phyloP scores from a whole-genome alignment of 148 eudicot genomes.

The Heliosperma pusillum region DNA sequence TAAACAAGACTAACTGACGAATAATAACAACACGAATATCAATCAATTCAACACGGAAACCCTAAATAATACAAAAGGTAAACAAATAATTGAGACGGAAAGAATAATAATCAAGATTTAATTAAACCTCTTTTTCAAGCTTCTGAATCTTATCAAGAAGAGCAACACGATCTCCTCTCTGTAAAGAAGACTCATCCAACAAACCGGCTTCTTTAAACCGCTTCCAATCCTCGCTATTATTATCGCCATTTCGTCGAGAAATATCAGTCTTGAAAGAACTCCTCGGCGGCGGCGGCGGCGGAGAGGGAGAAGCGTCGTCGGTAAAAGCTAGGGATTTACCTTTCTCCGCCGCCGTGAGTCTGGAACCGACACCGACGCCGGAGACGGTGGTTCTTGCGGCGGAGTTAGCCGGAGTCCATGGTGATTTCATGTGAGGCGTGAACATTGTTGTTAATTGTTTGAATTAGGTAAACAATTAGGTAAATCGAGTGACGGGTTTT shows the following conservation, averaged over 20 bases:
- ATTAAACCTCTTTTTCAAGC: conserved; percentile 65
- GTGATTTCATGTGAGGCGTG: conserved; percentile 49
- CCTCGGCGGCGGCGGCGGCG: conserved; percentile 52
- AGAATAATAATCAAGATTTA: background rate
- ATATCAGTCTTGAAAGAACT: conserved; percentile 30
- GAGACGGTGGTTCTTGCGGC: conserved; percentile 27
- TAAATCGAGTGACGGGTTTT: no score
- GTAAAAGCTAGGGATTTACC: conserved; percentile 51
- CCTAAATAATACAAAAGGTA: no score
- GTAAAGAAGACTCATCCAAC: conserved; percentile 55
- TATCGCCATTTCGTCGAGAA: conserved; percentile 3
- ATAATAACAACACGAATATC: no score
- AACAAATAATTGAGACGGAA: background rate
- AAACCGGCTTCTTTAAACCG: conserved; percentile 76
- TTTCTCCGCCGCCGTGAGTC: conserved; percentile 30
- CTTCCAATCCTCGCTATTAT: conserved; percentile 64
- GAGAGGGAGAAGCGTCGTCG: conserved; percentile 30
- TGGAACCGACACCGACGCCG: background rate
- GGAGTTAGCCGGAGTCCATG: conserved; percentile 33
- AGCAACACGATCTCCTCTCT: conserved; percentile 55
- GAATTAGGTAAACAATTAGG: no score
- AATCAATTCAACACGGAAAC: no score
- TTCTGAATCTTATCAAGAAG: conserved; percentile 35
- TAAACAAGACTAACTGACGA: no score
- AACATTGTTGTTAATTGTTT: conserved; percentile 32